Evolutionary conservation across 495 filamentous ascomycete species (phyloP).

Genomic region (Penicilliopsis zonata): DNA sequence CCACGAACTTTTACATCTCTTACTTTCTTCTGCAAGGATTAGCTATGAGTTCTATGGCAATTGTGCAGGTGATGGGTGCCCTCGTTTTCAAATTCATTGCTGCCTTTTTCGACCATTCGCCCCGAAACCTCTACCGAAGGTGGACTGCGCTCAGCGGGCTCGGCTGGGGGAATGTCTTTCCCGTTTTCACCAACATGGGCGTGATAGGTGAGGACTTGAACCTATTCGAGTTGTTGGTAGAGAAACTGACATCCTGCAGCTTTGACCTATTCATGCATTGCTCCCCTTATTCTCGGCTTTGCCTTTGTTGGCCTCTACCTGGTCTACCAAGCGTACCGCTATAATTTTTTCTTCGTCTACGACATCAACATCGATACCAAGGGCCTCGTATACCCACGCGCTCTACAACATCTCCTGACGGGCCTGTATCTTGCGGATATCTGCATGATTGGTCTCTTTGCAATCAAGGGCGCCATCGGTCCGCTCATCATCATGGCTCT

Average conservation of each 20-base stretch:
- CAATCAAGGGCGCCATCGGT: slow-evolving; percentile 52
- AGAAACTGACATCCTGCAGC: slow-evolving; percentile 14
- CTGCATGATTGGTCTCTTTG: slow-evolving; percentile 81
- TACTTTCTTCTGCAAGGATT: slow-evolving; percentile 87
- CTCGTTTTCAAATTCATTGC: slow-evolving; percentile 64
- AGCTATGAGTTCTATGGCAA: slow-evolving; percentile 53
- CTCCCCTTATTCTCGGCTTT: slow-evolving; percentile 75
- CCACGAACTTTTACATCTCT: slow-evolving; percentile 83
- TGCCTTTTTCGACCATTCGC: slow-evolving; percentile 49
- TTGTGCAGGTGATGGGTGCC: slow-evolving; percentile 65
- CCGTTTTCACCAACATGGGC: slow-evolving; percentile 76
- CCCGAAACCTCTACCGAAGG: slow-evolving; percentile 48
- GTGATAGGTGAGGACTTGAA: slow-evolving; percentile 59
- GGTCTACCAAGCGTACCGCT: slow-evolving; percentile 82
- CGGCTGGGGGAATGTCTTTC: slow-evolving; percentile 77
- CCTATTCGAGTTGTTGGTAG: too few species aligned
- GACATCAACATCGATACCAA: slow-evolving; percentile 76
- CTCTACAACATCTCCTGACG: slow-evolving; percentile 73
- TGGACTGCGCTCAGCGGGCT: slow-evolving; percentile 50
- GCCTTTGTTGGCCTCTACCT: slow-evolving; percentile 64
- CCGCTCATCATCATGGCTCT: slow-evolving; percentile 67
- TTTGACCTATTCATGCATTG: slow-evolving; percentile 75
- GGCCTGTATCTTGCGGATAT: slow-evolving; percentile 75
- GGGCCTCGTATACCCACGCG: slow-evolving; percentile 75
- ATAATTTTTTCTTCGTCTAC: slow-evolving; percentile 85